These are phyloP conservation scores for Pseudozyma tsukubaensis DNA, from an alignment of 1,284 basidiomycete species.

Conservation along the genomic window DNA sequence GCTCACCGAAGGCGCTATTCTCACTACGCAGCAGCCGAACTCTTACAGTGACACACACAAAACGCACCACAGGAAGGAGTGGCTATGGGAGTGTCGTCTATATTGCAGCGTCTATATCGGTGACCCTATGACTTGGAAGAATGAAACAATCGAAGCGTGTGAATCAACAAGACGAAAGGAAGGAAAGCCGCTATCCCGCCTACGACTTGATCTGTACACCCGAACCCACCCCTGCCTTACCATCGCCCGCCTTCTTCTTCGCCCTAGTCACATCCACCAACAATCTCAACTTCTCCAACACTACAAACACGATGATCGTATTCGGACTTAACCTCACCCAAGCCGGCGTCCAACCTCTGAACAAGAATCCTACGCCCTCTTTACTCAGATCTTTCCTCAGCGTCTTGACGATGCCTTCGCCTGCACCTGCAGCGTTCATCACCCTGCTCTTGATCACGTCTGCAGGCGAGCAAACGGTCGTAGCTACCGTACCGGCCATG, in stretches of 20 bases:
- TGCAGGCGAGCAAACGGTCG: slow-evolving; percentile 67
- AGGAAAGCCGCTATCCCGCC: neutral
- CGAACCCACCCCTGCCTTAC: neutral
- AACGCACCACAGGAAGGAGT: too few species aligned
- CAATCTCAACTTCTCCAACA: slow-evolving; percentile 61
- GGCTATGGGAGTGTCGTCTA: neutral
- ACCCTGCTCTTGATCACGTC: slow-evolving; percentile 72
- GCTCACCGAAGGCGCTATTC: neutral
- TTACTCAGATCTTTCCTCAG: slow-evolving; percentile 55
- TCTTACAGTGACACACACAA: neutral
- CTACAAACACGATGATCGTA: slow-evolving; percentile 66
- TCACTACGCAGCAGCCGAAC: neutral
- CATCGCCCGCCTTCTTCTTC: neutral
- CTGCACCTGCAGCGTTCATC: slow-evolving; percentile 67
- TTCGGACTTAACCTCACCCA: slow-evolving; percentile 70
- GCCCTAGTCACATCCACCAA: slow-evolving; percentile 54
- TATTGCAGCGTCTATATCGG: neutral
- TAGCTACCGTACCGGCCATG: slow-evolving; percentile 72
- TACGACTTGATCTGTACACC: slow-evolving; percentile 20
- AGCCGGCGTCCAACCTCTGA: slow-evolving; percentile 73
- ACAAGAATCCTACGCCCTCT: slow-evolving; percentile 72
- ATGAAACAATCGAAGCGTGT: neutral
- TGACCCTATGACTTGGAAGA: neutral
- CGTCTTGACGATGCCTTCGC: slow-evolving; percentile 45
- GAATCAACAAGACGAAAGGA: neutral